Conservation (phyloP, 2,329 filamentous ascomycete species). For the Curvularia eragrostidis region DNA sequence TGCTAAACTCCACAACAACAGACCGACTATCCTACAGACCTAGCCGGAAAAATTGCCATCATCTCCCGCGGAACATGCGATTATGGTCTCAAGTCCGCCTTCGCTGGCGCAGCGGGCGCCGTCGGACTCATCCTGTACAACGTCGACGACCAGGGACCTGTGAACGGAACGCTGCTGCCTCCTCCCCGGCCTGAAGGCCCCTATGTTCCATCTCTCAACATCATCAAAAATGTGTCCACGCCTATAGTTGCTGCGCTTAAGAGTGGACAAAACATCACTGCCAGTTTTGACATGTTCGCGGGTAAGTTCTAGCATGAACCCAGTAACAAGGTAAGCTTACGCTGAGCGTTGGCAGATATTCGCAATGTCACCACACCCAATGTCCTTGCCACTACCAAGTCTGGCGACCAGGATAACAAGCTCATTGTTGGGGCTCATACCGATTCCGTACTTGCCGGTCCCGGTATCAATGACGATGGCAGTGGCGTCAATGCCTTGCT, state of each 20-base stretch:
- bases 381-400: conserved; percentile 48
- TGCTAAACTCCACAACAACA: neutral
- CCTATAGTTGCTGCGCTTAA: neutral
- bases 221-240: conserved; percentile 55
- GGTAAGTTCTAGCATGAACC: conserved; percentile 12
- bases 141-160: conserved; percentile 62
- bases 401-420: conserved; percentile 45
- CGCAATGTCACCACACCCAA: conserved; percentile 57
- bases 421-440: conserved; percentile 49
- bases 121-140: conserved; percentile 77
- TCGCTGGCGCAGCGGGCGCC: conserved; percentile 73
- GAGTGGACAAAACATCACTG: neutral
- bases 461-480: conserved; percentile 53
- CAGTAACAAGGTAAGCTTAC: neutral
- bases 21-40: conserved; percentile 65
- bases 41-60: conserved; percentile 71
- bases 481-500: conserved; percentile 47
- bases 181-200: conserved; percentile 60
- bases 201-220: conserved; percentile 72
- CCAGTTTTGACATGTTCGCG: neutral
- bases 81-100: conserved; percentile 73
- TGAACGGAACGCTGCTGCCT: conserved; percentile 70
- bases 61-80: conserved; percentile 73
- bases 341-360: conserved; percentile 38
- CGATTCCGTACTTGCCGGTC: conserved; percentile 47